Base-by-base conservation (phyloP, 1,284 basidiomycete genomes). In the Cystobasidium sp. region DNA sequence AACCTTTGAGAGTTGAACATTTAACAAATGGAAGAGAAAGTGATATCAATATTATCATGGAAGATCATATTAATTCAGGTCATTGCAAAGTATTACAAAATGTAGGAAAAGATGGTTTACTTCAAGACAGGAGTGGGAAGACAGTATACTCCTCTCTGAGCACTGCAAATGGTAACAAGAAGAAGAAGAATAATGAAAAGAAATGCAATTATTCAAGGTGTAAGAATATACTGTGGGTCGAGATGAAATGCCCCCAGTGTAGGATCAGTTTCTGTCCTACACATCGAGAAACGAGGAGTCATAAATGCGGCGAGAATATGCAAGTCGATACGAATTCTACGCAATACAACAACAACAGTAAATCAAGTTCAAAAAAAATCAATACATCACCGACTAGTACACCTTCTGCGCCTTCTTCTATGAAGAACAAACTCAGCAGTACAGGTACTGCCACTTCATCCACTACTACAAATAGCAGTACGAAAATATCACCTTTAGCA, bases 201-300 rank as follows among this genome's bases (percentile, higher is more conserved):
- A 59, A 55, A 59, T 46, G 70, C 46, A n/a, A 62, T 51, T 55
- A 51, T n/a, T 41, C 43, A 16, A 52, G 43, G 8, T 79, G 78
- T 66, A 56, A 69, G 14, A 75, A 68, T 18, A 78, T 77, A 67
- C 69, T 78, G 68, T 75, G 78, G 73, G 75, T 75, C 1, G 75
- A 76, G 1, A 78, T 79, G 12, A 59, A 51, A 56, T 79, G 78
- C 59, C 47, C 56, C 1, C n/a, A 31, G 16, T 79, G 78, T 62
- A 1, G 53, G 3, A 41, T 44, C 1, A 63, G n/a, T 22, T 78
- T 72, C 43, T 79, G 78, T 68, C 68, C 78, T 20, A 63, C 22
- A 12, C 78, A 79, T 55, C 56, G 78, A 6, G 78, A 55, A 6
- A 66, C 41, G 16, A 61, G 53, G 18, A 75, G 77, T 16, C 78